Percentiles rank a stretch among this genome's conserved stretches.
Conservation (phyloP, 495 filamentous ascomycete species). For the Lasiosphaeris hirsuta region DNA sequence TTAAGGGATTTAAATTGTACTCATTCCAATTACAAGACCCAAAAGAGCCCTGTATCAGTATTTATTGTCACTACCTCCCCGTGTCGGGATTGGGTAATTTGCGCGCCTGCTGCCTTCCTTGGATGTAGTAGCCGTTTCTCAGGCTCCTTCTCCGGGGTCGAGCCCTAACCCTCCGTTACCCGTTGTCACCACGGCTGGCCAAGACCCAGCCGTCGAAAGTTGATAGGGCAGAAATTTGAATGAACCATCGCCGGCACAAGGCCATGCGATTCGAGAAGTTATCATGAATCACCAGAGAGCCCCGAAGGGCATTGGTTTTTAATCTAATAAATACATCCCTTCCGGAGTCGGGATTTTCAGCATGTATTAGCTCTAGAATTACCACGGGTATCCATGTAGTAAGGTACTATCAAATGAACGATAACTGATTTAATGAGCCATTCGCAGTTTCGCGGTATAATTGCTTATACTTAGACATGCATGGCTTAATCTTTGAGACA, state of each 20-base stretch:
- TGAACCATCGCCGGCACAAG: slow-evolving; percentile 62
- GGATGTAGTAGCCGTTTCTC: slow-evolving; percentile 46
- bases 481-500: slow-evolving; percentile 74
- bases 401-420: slow-evolving; percentile 71
- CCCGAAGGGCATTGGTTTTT: slow-evolving; percentile 63
- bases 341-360: slow-evolving; percentile 61
- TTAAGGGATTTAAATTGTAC: slow-evolving; percentile 57
- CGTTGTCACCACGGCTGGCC: slow-evolving; percentile 51
- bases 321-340: slow-evolving; percentile 70
- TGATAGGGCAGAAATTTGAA: slow-evolving; percentile 68
- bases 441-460: slow-evolving; percentile 69
- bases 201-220: slow-evolving; percentile 58
- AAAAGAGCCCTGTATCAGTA: slow-evolving; percentile 57
- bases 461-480: slow-evolving; percentile 70
- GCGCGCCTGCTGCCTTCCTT: slow-evolving; percentile 46
- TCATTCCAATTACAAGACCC: slow-evolving; percentile 56
- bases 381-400: slow-evolving; percentile 70
- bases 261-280: slow-evolving; percentile 64
- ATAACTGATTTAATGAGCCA: slow-evolving; percentile 72
- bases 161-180: slow-evolving; percentile 54
- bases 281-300: slow-evolving; percentile 63
- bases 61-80: slow-evolving; percentile 49
- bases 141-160: slow-evolving; percentile 44
- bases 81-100: slow-evolving; percentile 52
- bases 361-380: slow-evolving; percentile 75